Base-by-base conservation (phyloP, 495 filamentous ascomycete species). In the Aspergillus ostianus region DNA sequence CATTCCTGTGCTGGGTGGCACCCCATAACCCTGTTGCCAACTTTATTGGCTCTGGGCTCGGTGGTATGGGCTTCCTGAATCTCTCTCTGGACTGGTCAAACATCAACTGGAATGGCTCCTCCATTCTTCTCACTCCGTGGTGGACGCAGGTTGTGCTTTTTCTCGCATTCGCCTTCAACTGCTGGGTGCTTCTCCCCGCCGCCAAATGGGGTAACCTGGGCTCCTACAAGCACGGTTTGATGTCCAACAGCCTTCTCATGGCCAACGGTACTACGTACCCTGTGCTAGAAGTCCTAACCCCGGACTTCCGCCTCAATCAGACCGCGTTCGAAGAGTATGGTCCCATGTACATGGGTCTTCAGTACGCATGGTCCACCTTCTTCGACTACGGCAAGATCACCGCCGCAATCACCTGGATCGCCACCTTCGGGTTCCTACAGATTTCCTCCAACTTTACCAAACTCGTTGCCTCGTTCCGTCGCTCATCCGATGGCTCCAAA, bases 1-100 rank as follows among this genome's bases (percentile, higher is more conserved):
- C 83, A 3, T 84, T 84, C 53, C 73, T 85, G n/a, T 85, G 83
- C 70, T 84, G 83, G 83, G 81, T 85, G 15, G 82, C 83, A 7
- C 82, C 82, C 8, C 73, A 73, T 18, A 84, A 83, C 60, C 65
- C 73, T 7, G 73, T 81, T 3, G 82, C 80, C 63, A 85, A 85
- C 64, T 85, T 84, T 59, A 75, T 84, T 20, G 83, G 83, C 4
- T 78, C 78, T 6, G 83, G 83, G 0, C 70, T 83, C 20, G 82
- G 83, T 1, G 83, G 82, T 9, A 84, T 85, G 82, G 82, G 83
- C 0, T 78, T 84, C 57, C 70, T 85, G 36, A 85, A 85, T 54
- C 70, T 84, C 10, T 77, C 75, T 13, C 66, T 84, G 46, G 80
- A 85, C 53, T 85, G 82, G 82, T 80, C 82, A 6, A 85, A 82